These are phyloP conservation scores for Colletotrichum aenigma DNA, from an alignment of 2,329 filamentous ascomycete genomes.

Conservation along the genomic window DNA sequence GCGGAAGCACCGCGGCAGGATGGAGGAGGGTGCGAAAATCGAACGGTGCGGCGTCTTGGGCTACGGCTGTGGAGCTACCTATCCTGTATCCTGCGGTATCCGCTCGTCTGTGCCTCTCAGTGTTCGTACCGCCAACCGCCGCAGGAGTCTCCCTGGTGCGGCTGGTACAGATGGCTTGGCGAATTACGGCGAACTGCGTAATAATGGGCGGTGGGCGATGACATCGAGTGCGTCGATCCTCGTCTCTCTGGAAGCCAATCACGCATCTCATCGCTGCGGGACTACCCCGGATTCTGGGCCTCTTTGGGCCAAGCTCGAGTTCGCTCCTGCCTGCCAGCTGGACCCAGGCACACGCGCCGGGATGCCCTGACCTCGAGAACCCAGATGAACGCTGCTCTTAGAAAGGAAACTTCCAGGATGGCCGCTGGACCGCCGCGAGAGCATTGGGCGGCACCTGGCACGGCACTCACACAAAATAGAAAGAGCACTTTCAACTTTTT, in stretches of 20 bases:
- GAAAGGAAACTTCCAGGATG: not conserved
- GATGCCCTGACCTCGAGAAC: not conserved
- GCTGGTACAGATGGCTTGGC: not conserved
- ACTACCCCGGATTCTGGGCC: constrained; percentile 19
- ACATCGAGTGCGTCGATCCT: constrained; percentile 17
- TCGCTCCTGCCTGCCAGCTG: not conserved
- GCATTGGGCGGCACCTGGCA: not conserved
- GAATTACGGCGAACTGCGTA: not conserved
- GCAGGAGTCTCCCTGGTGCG: not conserved
- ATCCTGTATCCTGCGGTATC: not conserved
- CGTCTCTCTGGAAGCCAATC: not conserved
- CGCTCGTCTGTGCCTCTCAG: not conserved
- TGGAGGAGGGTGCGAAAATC: not conserved
- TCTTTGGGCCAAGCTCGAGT: constrained; percentile 1
- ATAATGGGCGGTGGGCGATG: constrained; percentile 16
- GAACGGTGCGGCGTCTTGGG: not conserved
- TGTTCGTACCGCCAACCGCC: not conserved
- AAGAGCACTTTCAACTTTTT: not conserved
- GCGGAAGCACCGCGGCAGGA: not conserved
- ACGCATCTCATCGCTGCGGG: not conserved
- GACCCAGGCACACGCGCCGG: not conserved
- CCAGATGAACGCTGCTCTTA: not conserved
- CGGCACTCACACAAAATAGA: not conserved
- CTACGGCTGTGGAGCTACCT: not conserved
- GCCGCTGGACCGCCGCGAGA: not conserved